A percentile compares a stretch with the other conserved stretches of the same genome.
Conservation (phyloP, 768 basidiomycete species). For the Royoungia palumana region DNA sequence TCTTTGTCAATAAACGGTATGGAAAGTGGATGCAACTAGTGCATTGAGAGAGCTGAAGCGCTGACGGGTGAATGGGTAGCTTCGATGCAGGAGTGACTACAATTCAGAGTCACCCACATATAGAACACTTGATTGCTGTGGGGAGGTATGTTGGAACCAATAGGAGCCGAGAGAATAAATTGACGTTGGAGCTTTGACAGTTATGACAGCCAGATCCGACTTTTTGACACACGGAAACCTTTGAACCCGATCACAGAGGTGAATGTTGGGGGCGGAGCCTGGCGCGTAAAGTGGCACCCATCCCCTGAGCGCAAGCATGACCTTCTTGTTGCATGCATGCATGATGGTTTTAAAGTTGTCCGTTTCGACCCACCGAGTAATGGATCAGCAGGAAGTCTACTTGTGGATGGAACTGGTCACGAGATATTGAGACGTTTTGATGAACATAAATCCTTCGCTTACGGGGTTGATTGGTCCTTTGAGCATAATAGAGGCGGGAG, state of each 20-base stretch:
- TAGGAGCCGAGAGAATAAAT: not conserved
- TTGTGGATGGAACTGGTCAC: slow-evolving; percentile 21
- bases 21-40: not conserved
- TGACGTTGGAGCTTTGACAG: slow-evolving; percentile 37
- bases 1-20: slow-evolving; percentile 72
- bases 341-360: slow-evolving; percentile 90
- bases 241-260: slow-evolving; percentile 51
- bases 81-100: slow-evolving; percentile 93
- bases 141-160: slow-evolving; percentile 61
- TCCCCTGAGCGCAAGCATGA: slow-evolving; percentile 59
- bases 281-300: slow-evolving; percentile 98
- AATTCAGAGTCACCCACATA: slow-evolving; percentile 78
- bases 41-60: not conserved
- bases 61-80: slow-evolving; percentile 41
- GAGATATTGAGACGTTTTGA: slow-evolving; percentile 61
- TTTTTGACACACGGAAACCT: slow-evolving; percentile 81
- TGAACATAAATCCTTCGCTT: slow-evolving; percentile 78
- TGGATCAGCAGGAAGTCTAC: not conserved
- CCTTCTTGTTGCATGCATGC: slow-evolving; percentile 95
- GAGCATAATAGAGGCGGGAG: slow-evolving; percentile 23
- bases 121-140: slow-evolving; percentile 81
- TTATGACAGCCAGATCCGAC: slow-evolving; percentile 75
- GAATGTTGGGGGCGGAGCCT: slow-evolving; percentile 86
- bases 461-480: slow-evolving; percentile 89
- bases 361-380: slow-evolving; percentile 17